A percentile compares a stretch with the other conserved stretches of the same genome.
These are phyloP conservation scores for Naegleria fowleri DNA, from an alignment of 208 protist species.

Conservation along the genomic window DNA sequence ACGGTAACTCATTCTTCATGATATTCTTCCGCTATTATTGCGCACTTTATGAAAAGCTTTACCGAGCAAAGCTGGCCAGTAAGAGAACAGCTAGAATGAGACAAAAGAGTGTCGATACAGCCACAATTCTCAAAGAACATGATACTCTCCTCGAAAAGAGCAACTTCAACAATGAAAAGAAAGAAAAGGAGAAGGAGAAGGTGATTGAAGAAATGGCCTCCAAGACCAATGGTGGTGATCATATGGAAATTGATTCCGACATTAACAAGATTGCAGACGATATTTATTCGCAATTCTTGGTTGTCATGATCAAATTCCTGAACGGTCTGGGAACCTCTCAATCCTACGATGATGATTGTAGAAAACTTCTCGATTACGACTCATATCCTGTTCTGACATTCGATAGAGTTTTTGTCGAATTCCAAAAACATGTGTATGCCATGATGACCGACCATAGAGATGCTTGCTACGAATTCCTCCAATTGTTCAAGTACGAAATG, in stretches of 20 bases:
- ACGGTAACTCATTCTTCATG: background rate
- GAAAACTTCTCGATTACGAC: constrained; percentile 40
- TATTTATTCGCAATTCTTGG: background rate
- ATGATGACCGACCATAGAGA: background rate
- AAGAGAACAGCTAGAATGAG: background rate
- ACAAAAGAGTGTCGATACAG: background rate
- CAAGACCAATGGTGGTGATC: background rate
- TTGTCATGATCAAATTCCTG: background rate
- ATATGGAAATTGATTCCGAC: background rate
- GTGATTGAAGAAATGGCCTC: background rate
- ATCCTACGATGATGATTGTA: constrained; percentile 45
- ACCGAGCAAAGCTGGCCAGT: background rate
- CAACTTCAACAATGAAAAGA: background rate
- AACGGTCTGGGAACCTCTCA: constrained; percentile 25
- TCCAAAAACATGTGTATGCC: constrained; percentile 35
- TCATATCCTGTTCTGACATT: constrained; percentile 47
- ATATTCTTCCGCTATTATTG: constrained; percentile 22
- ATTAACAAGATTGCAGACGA: background rate
- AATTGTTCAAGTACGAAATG: background rate
- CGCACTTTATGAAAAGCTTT: background rate
- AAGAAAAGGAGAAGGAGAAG: background rate
- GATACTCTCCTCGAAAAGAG: background rate
- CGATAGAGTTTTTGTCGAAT: constrained; percentile 40
- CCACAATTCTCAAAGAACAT: background rate
- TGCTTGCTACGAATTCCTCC: background rate